Conservation (phyloP, 306 rosid species). For the Corylus americana region DNA sequence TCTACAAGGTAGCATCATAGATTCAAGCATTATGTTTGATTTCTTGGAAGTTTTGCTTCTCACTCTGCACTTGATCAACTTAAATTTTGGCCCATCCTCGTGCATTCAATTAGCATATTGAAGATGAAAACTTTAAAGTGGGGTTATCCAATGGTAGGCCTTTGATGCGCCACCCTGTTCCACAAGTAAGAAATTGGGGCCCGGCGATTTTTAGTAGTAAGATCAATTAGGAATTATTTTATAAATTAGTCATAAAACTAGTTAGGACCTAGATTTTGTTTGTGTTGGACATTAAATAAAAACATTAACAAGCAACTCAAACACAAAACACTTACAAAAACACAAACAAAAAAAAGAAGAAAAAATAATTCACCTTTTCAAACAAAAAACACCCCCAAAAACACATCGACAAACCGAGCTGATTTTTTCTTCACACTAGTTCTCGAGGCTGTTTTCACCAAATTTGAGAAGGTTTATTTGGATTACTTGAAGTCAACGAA, state of each 20-base stretch:
- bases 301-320: too few relatives aligned
- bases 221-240: background rate
- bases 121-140: background rate
- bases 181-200: background rate
- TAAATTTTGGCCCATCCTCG: background rate
- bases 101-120: background rate
- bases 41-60: slow-evolving; percentile 8
- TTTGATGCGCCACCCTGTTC: background rate
- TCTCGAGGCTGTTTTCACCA: background rate
- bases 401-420: too few relatives aligned
- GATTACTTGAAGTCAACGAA: background rate
- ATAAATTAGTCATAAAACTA: background rate
- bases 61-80: background rate
- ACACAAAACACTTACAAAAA: too few relatives aligned
- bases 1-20: slow-evolving; percentile 11
- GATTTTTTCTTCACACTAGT: background rate
- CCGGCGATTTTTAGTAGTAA: background rate
- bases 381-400: too few relatives aligned
- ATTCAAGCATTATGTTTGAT: background rate
- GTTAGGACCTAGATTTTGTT: background rate
- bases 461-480: background rate
- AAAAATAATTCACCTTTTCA: too few relatives aligned
- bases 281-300: background rate
- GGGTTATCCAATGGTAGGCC: background rate
- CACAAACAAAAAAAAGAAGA: too few relatives aligned